These are phyloP conservation scores for Silene noctiflora DNA, from an alignment of 179 eudicot species.

Conservation along the genomic window DNA sequence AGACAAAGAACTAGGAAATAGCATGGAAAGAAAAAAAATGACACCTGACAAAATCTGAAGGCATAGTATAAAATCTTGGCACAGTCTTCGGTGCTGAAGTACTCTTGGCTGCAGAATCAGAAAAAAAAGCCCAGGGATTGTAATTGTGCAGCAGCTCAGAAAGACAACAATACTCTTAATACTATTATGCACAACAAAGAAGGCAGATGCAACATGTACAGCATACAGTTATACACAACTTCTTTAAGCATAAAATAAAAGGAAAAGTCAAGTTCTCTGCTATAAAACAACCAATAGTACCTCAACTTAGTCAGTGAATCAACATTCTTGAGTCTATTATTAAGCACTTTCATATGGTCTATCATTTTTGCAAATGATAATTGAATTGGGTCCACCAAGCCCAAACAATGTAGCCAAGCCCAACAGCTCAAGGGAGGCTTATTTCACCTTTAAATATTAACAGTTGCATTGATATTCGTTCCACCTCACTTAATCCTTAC, in stretches of 20 bases:
- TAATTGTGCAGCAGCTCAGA: not conserved
- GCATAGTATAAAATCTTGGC: slow-evolving; percentile 42
- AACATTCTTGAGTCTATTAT: not conserved
- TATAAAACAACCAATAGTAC: not conserved
- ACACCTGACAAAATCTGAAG: slow-evolving; percentile 74
- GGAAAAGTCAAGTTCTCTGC: not conserved
- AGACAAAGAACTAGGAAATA: not conserved
- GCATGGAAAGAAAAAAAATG: not conserved
- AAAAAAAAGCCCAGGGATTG: slow-evolving; percentile 12
- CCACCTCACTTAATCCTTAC: not conserved
- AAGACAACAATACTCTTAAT: not conserved
- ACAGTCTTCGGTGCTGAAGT: slow-evolving; percentile 56
- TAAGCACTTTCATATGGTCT: not conserved
- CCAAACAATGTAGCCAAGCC: not conserved
- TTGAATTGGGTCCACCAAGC: not conserved
- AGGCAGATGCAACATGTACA: no score
- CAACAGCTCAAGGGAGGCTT: not conserved
- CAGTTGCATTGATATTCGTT: not conserved
- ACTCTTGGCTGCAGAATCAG: slow-evolving; percentile 36
- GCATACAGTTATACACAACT: no score
- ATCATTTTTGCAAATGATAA: not conserved
- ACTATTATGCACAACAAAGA: not conserved
- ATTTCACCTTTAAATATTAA: not conserved
- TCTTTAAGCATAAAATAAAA: not conserved
- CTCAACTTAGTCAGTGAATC: not conserved